Evolutionary conservation across 306 rosid species (phyloP), one percentile per base, ranked within the genome.

Genomic region (Herpetospermum pedunculosum): DNA sequence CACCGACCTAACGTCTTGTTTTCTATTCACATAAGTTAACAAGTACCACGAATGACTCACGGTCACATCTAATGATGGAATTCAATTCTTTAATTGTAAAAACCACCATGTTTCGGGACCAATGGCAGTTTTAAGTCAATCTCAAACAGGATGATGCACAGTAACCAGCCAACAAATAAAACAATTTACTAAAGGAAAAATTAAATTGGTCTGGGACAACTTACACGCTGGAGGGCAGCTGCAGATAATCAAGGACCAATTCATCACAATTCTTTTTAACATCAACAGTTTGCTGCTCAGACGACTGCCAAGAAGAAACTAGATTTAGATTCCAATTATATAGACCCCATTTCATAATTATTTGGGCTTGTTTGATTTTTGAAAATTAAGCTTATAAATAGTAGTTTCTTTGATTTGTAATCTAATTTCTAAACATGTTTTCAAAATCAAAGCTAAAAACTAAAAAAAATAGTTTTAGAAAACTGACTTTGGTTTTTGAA

Each of bases 161-260:
- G 37, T 26, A 69, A 44, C 8, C 15, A 44, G 40, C 54, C 23
- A 69, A 44, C 37, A 69, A 68, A 43, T 4, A 44, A 19, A 12
- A 65, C 11, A 65, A 69, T 25, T 38, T 9, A 4, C 1, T 5
- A 5, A 67, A 30, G 44, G 48, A 6, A 32, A 32, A 48, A 21
- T 12, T 6, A 15, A 28, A 70, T 29, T 54, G 26, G 44, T 72
- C 65, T n/a, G 30, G 38, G 34, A 63, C 54, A 48, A 86, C 96
- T 87, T 76, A 89, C 99, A 79, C 80, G 88, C 84, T 85, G 41
- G 96, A 87, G 75, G 92, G 96, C 81, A 88, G 93, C 70, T 84
- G 81, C 76, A 95, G 83, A 81, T 89, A 91, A 60, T 91, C 96
- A 5, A 88, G 75, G 65, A 95, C 86, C 82, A 89, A 77, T 70